Evolutionary conservation across 768 basidiomycete species (phyloP), one percentile per base, ranked within the genome.

Genomic region (Leccinum subgranulosum): DNA sequence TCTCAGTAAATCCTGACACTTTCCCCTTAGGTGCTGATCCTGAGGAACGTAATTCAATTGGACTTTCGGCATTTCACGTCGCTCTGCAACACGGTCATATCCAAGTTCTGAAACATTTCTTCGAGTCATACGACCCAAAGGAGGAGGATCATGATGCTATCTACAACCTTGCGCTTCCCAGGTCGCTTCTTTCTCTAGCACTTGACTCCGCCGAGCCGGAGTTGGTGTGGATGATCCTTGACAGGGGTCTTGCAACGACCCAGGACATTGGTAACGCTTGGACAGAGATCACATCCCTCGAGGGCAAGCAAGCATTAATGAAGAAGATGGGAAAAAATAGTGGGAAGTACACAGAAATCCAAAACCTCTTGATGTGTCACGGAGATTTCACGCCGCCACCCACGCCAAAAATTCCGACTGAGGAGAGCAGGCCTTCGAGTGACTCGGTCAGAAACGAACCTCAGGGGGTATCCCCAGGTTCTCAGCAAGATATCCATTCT

Each of bases 61-160:
- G 81, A 23, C 74, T 79, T 50, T 87, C 88, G 4, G 80, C 86
- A 2, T 84, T 89, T 73, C 88, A 92, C 69, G 62, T 84, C 52
- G 86, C 87, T 10, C 67, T 91, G 9, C 73, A 77, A 65, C 65
- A 66, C 56, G 84, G 86, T 11, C 75, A 84, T 61, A 64, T 83
- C 29, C 60, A 77, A 12, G 76, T 89, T 58, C 69, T 86, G 57
- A 72, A 77, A 43, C 77, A 85, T 74, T 84, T 90, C 75, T 76
- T 91, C 64, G 75, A 87, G 53, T 72, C 73, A 27, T 83, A 87
- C 65, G 75, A 83, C 41, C 84, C 86, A 6, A 75, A 77, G 48
- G 77, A 83, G 43, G 66, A 74, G 41, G 87, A 88, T 61, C 73
- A 75, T 34, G 62, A 69, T 25, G 66, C 67, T 3, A 76, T 89